phyloP scores from a whole-genome alignment of 331 rosid species.

The Quercus phellos region DNA sequence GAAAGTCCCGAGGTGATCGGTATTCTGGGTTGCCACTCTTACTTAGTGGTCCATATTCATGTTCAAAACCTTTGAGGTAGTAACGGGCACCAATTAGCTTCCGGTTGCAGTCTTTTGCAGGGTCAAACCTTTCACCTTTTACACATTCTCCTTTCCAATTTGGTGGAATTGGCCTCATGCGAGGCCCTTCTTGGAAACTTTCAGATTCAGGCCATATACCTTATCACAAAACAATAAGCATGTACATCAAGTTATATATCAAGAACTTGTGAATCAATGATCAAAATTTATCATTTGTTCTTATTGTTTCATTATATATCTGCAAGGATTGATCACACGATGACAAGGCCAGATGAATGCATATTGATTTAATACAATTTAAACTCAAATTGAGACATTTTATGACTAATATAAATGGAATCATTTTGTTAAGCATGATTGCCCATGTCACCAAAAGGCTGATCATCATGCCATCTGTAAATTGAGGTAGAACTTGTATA shows the following conservation, averaged over 20 bases:
- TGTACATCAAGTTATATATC: neutral
- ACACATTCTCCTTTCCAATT: constrained; percentile 49
- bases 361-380: too few species aligned
- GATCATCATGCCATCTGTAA: too few species aligned
- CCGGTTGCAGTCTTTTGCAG: constrained; percentile 41
- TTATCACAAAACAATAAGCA: constrained; percentile 3
- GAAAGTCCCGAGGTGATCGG: constrained; percentile 42
- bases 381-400: too few species aligned
- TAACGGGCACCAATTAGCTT: constrained; percentile 59
- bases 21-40: constrained; percentile 30
- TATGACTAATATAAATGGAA: too few species aligned
- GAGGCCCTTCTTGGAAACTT: constrained; percentile 39
- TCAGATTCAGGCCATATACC: constrained; percentile 62
- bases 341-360: too few species aligned
- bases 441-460: too few species aligned
- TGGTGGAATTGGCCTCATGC: constrained; percentile 38
- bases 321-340: too few species aligned
- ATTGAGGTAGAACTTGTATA: too few species aligned
- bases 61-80: constrained; percentile 47
- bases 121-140: constrained; percentile 43
- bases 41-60: constrained; percentile 27
- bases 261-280: neutral
- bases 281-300: neutral
- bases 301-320: too few species aligned
- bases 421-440: too few species aligned